Evolutionary conservation across 768 basidiomycete species (phyloP), one percentile per base, ranked within the genome.

Genomic region (Panellus pusillus): DNA sequence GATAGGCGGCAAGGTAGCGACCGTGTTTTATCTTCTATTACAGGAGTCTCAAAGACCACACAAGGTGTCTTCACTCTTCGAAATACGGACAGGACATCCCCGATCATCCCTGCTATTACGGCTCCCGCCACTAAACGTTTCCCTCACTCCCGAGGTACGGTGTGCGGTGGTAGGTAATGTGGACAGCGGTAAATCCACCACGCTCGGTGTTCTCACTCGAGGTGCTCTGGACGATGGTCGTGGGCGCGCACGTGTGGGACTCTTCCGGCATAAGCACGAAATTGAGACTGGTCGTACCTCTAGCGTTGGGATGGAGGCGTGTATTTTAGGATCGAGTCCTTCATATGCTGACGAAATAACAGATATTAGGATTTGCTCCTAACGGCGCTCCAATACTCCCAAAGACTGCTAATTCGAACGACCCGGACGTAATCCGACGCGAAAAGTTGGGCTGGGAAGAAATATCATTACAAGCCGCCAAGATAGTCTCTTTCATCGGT

Each of bases 191-290:
- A 98, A 98, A 69, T 93, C 90, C 2, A 96, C 95, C 15, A 96
- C 92, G 11, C 75, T 97, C 15, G 95, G 95, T 44, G 97, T 98
- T 8, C 74, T 99, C 11, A 98, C 96, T n/a, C 79, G 94, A 68
- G 96, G 89, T 47, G 79, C 80, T 17, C 72, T 92, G 47, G 91
- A 93, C 62, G 91, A 93, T 63, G 90, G 91, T 24, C 75, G 88
- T 68, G 89, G 88, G 1, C 80, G 82, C 45, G 89, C 89, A 0
- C 89, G 96, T 47, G 89, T 98, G 5, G 85, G 87, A 4, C 74
- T 99, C 8, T 98, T 98, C 70, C 79, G 96, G 50, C 97, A 99
- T 68, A 97, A 98, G 68, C 97, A 99, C 65, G 97, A 99, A 70
- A 77, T 98, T 48, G 97, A 98, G 73, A 93, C 89, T 17, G 96